Base-by-base conservation (phyloP, 2,329 filamentous ascomycete genomes). In the Plenodomus tracheiphilus region DNA sequence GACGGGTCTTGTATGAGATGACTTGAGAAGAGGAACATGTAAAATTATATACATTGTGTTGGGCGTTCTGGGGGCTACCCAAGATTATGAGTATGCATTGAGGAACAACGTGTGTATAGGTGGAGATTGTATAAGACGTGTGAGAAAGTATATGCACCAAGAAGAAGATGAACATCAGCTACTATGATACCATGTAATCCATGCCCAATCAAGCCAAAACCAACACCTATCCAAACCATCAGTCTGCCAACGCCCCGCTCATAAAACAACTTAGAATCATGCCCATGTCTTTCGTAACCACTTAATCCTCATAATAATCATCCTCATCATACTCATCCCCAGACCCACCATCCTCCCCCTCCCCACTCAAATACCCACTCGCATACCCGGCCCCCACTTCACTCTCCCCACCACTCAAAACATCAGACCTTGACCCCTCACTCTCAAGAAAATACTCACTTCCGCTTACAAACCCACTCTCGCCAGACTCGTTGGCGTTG, bases 41-140 rank as follows among this genome's bases (percentile, higher is more conserved):
- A 34, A 36, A n/a, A 45, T 6, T 54, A 50, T 54, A 56, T 32
- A 32, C 37, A 46, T 25, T 25, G 17, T 25, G 22, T 25, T 10
- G 22, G 22, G 9, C 9, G 8, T 32, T 32, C 28, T 11, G 4
- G 28, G 28, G 28, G n/a, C n/a, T n/a, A n/a, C n/a, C n/a, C 28
- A 32, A 32, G 6, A 32, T 32, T 11, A 32, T 11, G 11, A 15
- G 28, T 32, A 32, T 32, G 28, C 28, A 32, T 15, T 15, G 28
- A 6, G n/a, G 11, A 32, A 6, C 4, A 10, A 11, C 28, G 15
- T 32, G 28, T 28, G 28, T 45, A 40, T 28, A 46, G 18, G 40
- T 34, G 3, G 28, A 15, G 5, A 15, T 32, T 46, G 43, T 46
- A 46, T 34, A 39, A 40, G 36, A 17, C 37, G 34, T 39, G 42